These are phyloP conservation scores for Haplographium delicatum DNA, from an alignment of 495 filamentous ascomycete species.

Conservation along the genomic window DNA sequence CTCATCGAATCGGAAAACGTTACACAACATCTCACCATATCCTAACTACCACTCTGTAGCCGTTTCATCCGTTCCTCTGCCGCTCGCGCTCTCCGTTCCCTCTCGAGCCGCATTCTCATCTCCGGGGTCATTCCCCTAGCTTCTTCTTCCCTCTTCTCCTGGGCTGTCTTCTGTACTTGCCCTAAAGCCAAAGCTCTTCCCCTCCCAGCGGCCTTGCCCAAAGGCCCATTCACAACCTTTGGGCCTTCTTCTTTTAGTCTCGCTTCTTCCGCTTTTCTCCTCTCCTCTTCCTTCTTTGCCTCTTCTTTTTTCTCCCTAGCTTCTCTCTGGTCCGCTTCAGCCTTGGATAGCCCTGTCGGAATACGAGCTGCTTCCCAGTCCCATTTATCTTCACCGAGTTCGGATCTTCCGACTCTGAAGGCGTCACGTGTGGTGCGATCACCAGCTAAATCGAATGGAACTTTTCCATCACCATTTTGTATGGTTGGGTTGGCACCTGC, in stretches of 20 bases:
- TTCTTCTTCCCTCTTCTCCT: slow-evolving; percentile 77
- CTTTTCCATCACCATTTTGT: slow-evolving; percentile 62
- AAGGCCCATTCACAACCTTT: slow-evolving; percentile 26
- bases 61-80: slow-evolving; percentile 78
- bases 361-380: slow-evolving; percentile 74
- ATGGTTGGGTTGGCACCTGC: slow-evolving; percentile 67
- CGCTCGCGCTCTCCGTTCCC: slow-evolving; percentile 75
- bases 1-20: not conserved
- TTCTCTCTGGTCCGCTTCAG: slow-evolving; percentile 61
- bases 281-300: slow-evolving; percentile 46
- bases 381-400: slow-evolving; percentile 72
- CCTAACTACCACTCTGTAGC: slow-evolving; percentile 4
- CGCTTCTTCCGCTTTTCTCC: slow-evolving; percentile 61
- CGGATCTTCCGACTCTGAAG: slow-evolving; percentile 79
- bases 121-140: slow-evolving; percentile 78
- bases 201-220: slow-evolving; percentile 33
- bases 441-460: slow-evolving; percentile 81
- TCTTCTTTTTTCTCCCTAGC: slow-evolving; percentile 56
- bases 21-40: not conserved
- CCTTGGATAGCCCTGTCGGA: slow-evolving; percentile 59
- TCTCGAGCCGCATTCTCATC: slow-evolving; percentile 72
- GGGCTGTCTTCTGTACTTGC: slow-evolving; percentile 56
- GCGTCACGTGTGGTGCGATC: slow-evolving; percentile 84
- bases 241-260: slow-evolving; percentile 49
- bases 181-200: slow-evolving; percentile 44